These are phyloP conservation scores for Przewalskia tangutica DNA, from an alignment of 257 asterid genomes.

Conservation along the genomic window DNA sequence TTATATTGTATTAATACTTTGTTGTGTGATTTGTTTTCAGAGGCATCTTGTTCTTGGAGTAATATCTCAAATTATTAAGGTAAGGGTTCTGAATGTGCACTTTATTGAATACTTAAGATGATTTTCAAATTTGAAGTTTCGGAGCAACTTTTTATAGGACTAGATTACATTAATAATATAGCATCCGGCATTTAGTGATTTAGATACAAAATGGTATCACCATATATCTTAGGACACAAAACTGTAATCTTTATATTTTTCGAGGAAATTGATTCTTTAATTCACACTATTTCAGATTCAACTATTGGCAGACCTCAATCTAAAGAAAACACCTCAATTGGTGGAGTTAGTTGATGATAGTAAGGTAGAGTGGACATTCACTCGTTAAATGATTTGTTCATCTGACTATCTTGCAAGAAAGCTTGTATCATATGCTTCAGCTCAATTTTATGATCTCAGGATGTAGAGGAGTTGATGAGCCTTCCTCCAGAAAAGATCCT, in stretches of 20 bases:
- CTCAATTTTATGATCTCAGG: slow-evolving; percentile 37
- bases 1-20: slow-evolving; percentile 12
- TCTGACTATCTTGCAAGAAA: not conserved
- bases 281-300: slow-evolving; percentile 22
- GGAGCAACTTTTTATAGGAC: not conserved
- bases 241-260: not conserved
- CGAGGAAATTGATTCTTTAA: not conserved
- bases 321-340: slow-evolving; percentile 83
- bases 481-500: slow-evolving; percentile 88
- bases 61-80: slow-evolving; percentile 96
- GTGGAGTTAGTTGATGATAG: slow-evolving; percentile 91
- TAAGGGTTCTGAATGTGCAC: slow-evolving; percentile 13
- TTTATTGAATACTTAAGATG: not conserved
- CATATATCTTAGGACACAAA: not conserved
- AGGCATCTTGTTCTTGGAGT: slow-evolving; percentile 97
- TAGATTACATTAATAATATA: not conserved
- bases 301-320: slow-evolving; percentile 89
- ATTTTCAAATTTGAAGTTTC: not conserved
- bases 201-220: not conserved
- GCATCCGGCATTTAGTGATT: not conserved
- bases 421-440: not conserved
- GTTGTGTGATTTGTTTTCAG: slow-evolving; percentile 37
- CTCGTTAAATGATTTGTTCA: slow-evolving; percentile 3
- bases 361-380: slow-evolving; percentile 41
- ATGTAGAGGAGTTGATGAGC: slow-evolving; percentile 92